Evolutionary conservation across 2,329 filamentous ascomycete species (phyloP).

Genomic region (Diplodia mutila): DNA sequence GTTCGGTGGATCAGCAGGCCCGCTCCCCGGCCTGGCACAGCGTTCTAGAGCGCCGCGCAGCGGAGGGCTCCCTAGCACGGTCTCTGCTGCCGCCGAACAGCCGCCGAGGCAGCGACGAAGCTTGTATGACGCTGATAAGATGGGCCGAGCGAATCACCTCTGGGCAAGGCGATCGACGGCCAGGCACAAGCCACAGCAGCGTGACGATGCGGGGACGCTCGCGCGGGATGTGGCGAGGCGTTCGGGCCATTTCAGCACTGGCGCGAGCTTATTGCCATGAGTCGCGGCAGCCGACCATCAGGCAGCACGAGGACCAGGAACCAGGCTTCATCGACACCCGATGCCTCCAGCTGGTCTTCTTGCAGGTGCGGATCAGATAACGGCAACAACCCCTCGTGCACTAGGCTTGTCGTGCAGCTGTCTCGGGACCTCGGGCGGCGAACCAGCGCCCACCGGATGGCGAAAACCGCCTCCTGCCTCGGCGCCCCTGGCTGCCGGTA

Average conservation of each 20-base stretch:
- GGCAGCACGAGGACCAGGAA: constrained; percentile 24
- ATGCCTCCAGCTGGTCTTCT: constrained; percentile 12
- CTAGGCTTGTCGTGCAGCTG: constrained; percentile 18
- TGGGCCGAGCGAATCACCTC: constrained; percentile 8
- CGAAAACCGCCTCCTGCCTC: background rate
- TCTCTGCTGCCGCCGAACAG: background rate
- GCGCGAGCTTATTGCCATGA: constrained; percentile 26
- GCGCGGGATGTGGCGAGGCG: constrained; percentile 26
- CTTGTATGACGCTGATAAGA: constrained; percentile 17
- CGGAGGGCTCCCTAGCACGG: too few species aligned
- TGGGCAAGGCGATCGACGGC: constrained; percentile 7
- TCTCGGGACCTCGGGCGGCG: constrained; percentile 17
- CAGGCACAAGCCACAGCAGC: constrained; percentile 23
- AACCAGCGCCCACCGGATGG: background rate
- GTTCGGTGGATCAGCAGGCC: constrained; percentile 16
- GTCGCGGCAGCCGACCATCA: constrained; percentile 20
- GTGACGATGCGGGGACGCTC: constrained; percentile 23
- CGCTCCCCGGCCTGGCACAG: background rate
- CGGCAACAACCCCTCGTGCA: constrained; percentile 11
- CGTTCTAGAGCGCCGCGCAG: background rate
- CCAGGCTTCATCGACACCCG: constrained; percentile 24
- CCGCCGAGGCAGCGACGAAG: constrained; percentile 1
- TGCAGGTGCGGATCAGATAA: constrained; percentile 6
- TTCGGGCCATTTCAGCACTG: constrained; percentile 25
- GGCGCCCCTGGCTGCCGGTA: background rate